These are phyloP conservation scores for Limonomyces culmigenus DNA, from an alignment of 1,284 basidiomycete genomes.

Conservation along the genomic window DNA sequence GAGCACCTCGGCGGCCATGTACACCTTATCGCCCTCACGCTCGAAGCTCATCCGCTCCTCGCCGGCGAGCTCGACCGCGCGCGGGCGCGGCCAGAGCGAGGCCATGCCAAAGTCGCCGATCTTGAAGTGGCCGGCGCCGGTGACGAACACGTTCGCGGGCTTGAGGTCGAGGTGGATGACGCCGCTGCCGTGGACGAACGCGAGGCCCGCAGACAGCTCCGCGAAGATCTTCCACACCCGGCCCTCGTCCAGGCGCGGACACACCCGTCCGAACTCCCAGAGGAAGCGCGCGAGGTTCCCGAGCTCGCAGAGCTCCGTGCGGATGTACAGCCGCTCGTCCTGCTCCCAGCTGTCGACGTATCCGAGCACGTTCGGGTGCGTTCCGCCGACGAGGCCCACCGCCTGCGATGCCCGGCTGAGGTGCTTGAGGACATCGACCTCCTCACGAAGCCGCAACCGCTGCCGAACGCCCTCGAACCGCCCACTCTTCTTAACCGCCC, in stretches of 20 bases:
- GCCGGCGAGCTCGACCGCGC: constrained; percentile 8
- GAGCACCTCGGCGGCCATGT: constrained; percentile 96
- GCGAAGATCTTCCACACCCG: constrained; percentile 94
- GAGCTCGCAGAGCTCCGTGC: constrained; percentile 87
- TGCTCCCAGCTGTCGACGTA: constrained; percentile 98
- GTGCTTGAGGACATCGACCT: constrained; percentile 84
- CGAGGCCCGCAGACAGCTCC: constrained; percentile 72
- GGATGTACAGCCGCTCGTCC: constrained; percentile 78
- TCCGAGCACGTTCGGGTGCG: constrained; percentile 68
- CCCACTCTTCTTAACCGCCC: constrained; percentile 91
- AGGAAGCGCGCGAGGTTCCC: constrained; percentile 89
- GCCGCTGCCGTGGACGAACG: constrained; percentile 77
- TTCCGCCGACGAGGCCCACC: constrained; percentile 10
- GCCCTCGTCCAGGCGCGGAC: constrained; percentile 80
- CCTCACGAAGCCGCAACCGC: constrained; percentile 87
- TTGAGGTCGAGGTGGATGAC: constrained; percentile 97
- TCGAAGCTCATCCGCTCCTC: constrained; percentile 46
- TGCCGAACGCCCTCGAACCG: constrained; percentile 85
- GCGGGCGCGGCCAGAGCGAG: constrained; percentile 60
- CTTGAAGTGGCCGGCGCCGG: constrained; percentile 79
- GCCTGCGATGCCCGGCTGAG: constrained; percentile 29
- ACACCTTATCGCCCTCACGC: constrained; percentile 93
- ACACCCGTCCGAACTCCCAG: constrained; percentile 79
- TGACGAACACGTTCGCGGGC: constrained; percentile 94
- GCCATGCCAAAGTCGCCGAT: constrained; percentile 99